Conservation (phyloP, 2,329 filamentous ascomycete genomes). For the Curvularia verruculosa region DNA sequence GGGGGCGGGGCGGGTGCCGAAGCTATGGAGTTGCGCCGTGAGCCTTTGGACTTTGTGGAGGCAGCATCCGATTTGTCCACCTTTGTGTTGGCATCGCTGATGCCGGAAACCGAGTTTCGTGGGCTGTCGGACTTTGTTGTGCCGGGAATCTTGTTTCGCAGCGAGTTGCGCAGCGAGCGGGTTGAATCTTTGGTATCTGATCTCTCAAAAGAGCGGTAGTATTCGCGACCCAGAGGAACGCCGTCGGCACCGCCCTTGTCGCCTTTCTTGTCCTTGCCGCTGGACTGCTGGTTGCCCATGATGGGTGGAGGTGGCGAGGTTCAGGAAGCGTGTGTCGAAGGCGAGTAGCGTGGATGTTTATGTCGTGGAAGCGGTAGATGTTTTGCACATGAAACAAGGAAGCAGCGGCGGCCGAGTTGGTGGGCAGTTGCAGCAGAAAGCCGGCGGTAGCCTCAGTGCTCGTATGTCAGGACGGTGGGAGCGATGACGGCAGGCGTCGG, state of each 20-base stretch:
- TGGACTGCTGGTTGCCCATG: slow-evolving; percentile 81
- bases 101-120: slow-evolving; percentile 68
- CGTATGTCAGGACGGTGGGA: slow-evolving; percentile 7
- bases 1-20: slow-evolving; percentile 50
- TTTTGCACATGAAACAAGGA: slow-evolving; percentile 10
- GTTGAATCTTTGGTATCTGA: slow-evolving; percentile 93
- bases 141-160: slow-evolving; percentile 89
- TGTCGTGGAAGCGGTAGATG: slow-evolving; percentile 7
- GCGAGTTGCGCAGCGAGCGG: slow-evolving; percentile 78
- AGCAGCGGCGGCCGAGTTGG: slow-evolving; percentile 20
- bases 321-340: slow-evolving; percentile 14
- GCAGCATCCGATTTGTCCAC: slow-evolving; percentile 73
- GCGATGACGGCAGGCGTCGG: slow-evolving; percentile 22
- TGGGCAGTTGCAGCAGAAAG: slow-evolving; percentile 20
- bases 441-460: slow-evolving; percentile 10
- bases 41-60: slow-evolving; percentile 69
- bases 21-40: slow-evolving; percentile 44
- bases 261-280: slow-evolving; percentile 56
- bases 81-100: slow-evolving; percentile 59
- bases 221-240: slow-evolving; percentile 71
- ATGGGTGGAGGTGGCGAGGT: slow-evolving; percentile 48
- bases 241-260: slow-evolving; percentile 54
- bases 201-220: slow-evolving; percentile 86
- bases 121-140: slow-evolving; percentile 77
- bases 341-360: slow-evolving; percentile 15